phyloP scores from a whole-genome alignment of 129 eudicot genomes.

The Heracleum sosnowskyi region DNA sequence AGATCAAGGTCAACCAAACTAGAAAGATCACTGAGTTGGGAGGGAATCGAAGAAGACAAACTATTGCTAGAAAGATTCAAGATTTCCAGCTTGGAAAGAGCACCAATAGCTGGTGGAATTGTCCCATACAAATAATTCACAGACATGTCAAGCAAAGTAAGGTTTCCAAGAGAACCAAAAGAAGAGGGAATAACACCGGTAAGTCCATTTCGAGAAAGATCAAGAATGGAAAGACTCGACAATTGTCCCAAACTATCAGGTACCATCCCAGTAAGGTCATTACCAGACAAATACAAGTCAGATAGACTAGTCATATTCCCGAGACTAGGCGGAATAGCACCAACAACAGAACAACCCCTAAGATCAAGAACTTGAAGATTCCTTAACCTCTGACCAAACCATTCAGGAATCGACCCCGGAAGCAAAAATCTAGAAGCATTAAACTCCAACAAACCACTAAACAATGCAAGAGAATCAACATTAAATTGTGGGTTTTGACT shows the following conservation, averaged over 20 bases:
- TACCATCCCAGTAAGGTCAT: constrained; percentile 32
- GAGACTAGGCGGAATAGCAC: constrained; percentile 52
- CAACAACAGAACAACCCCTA: constrained; percentile 46
- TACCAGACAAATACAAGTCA: constrained; percentile 29
- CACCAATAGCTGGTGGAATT: constrained; percentile 40
- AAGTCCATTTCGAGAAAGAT: constrained; percentile 37
- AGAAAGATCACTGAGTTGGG: constrained; percentile 40
- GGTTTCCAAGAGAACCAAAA: constrained; percentile 32
- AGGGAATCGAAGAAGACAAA: constrained; percentile 35
- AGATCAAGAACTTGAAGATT: constrained; percentile 76
- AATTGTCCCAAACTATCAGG: constrained; percentile 47
- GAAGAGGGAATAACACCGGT: constrained; percentile 33
- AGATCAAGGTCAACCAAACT: constrained; percentile 46
- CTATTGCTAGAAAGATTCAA: constrained; percentile 42
- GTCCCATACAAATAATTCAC: constrained; percentile 34
- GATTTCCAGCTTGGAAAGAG: constrained; percentile 20
- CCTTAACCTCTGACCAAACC: constrained; percentile 51
- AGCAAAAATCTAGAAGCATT: constrained; percentile 63
- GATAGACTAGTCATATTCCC: constrained; percentile 48
- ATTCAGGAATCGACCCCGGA: constrained; percentile 67
- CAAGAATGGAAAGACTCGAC: constrained; percentile 29
- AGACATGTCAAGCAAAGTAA: constrained; percentile 39
- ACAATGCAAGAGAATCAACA: constrained; percentile 61
- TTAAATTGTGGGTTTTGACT: constrained; percentile 53
- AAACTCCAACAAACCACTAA: constrained; percentile 43